Conservation (phyloP, 176 grass and related monocot genomes). For the Tillandsia fasciculata region DNA sequence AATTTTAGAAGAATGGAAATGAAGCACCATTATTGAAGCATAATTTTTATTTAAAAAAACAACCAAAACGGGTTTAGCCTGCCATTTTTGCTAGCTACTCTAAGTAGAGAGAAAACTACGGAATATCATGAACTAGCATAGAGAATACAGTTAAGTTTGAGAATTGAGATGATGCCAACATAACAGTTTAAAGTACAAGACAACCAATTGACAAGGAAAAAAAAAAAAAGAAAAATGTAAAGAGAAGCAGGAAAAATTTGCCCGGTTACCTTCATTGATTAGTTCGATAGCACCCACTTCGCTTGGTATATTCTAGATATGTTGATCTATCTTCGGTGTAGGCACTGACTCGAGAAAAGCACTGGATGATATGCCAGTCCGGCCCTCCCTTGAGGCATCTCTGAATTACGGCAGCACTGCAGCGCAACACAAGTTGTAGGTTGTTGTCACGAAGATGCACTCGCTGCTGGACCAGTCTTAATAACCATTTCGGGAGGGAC, state of each 20-base stretch:
- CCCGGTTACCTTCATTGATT: neutral
- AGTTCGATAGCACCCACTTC: neutral
- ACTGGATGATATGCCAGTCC: constrained; percentile 12
- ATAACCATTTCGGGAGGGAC: too few species aligned
- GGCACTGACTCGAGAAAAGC: constrained; percentile 13
- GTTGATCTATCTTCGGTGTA: constrained; percentile 1
- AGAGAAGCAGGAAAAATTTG: neutral
- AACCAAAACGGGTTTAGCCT: too few species aligned
- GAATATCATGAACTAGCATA: too few species aligned
- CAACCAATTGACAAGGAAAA: neutral
- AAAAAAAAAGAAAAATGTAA: neutral
- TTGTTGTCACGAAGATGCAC: neutral
- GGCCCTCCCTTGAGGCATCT: constrained; percentile 6
- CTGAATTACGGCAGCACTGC: neutral
- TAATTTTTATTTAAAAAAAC: too few species aligned
- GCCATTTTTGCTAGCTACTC: too few species aligned
- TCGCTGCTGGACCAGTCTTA: neutral
- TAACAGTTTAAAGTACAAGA: too few species aligned
- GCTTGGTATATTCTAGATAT: constrained; percentile 7
- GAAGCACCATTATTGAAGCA: too few species aligned
- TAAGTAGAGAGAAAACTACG: too few species aligned
- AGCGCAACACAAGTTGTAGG: neutral
- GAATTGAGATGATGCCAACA: too few species aligned
- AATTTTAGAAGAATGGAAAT: too few species aligned
- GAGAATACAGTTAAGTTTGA: too few species aligned